Evolutionary conservation across 2,329 filamentous ascomycete species (phyloP).

Genomic region (Helotiales sp.): DNA sequence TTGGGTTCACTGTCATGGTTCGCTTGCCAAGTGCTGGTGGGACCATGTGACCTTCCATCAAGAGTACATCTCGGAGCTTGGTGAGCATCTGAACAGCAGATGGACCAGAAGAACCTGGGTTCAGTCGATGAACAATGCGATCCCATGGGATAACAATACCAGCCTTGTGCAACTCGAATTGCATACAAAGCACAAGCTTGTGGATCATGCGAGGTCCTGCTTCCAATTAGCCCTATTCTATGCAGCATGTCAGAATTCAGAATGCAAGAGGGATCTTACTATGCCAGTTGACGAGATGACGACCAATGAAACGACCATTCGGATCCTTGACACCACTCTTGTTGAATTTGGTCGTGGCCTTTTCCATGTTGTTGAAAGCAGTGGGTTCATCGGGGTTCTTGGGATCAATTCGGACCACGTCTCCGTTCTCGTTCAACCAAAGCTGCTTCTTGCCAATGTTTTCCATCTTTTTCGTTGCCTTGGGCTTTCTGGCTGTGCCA

Average conservation of each 20-base stretch:
- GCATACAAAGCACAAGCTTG: constrained; percentile 43
- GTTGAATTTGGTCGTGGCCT: constrained; percentile 2
- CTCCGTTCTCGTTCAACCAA: background rate
- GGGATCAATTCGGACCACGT: background rate
- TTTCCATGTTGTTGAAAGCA: constrained; percentile 7
- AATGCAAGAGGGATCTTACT: constrained; percentile 35
- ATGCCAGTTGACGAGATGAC: constrained; percentile 45
- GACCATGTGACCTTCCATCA: constrained; percentile 33
- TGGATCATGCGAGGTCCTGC: constrained; percentile 48
- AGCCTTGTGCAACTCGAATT: constrained; percentile 39
- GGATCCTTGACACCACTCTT: constrained; percentile 7
- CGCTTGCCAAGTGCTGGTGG: constrained; percentile 29
- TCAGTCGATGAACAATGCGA: constrained; percentile 27
- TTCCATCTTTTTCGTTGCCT: background rate
- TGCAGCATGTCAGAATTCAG: background rate
- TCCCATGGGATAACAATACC: constrained; percentile 29
- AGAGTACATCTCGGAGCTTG: constrained; percentile 27
- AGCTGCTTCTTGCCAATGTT: no score
- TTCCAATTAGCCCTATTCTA: no score
- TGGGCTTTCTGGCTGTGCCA: background rate
- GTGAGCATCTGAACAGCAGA: constrained; percentile 25
- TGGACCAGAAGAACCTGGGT: constrained; percentile 26
- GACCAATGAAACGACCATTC: constrained; percentile 38
- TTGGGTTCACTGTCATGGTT: constrained; percentile 2
- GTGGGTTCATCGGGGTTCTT: background rate